A percentile compares a stretch with the other conserved stretches of the same genome.
These are phyloP conservation scores for Apophysomyces elegans DNA, from an alignment of 371 early-diverging fungal genomes.

Conservation along the genomic window DNA sequence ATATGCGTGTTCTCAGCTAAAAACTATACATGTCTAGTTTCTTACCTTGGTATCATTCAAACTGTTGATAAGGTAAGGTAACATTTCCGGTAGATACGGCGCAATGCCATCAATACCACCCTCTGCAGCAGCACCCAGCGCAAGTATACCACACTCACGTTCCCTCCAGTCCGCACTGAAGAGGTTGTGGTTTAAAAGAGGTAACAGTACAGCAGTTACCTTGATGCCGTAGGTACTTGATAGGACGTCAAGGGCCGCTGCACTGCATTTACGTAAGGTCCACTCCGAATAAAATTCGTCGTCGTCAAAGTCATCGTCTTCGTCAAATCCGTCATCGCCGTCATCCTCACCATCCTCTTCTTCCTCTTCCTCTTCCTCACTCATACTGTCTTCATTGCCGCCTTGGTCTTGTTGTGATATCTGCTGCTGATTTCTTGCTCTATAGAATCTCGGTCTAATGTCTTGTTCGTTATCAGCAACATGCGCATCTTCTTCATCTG, in stretches of 20 bases:
- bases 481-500: slow-evolving; percentile 73
- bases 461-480: slow-evolving; percentile 84
- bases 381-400: slow-evolving; percentile 21
- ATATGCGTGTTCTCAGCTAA: background rate
- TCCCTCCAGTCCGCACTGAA: slow-evolving; percentile 83
- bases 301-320: slow-evolving; percentile 86
- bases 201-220: slow-evolving; percentile 77
- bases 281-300: slow-evolving; percentile 91
- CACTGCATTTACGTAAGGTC: slow-evolving; percentile 96
- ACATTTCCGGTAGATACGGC: slow-evolving; percentile 83
- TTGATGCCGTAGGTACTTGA: slow-evolving; percentile 78
- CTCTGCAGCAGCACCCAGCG: slow-evolving; percentile 95
- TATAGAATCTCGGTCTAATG: slow-evolving; percentile 83
- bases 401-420: slow-evolving; percentile 62
- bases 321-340: slow-evolving; percentile 54
- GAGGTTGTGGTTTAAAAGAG: slow-evolving; percentile 78
- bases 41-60: slow-evolving; percentile 76
- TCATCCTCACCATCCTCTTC: slow-evolving; percentile 73
- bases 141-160: slow-evolving; percentile 92
- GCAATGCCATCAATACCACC: slow-evolving; percentile 82
- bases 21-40: background rate
- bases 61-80: slow-evolving; percentile 79
- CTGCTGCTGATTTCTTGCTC: slow-evolving; percentile 40
- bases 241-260: slow-evolving; percentile 90
- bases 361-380: slow-evolving; percentile 35